Evolutionary conservation across 495 filamentous ascomycete species (phyloP), one percentile per base, ranked within the genome.

Genomic region (Aspergillus mulundensis): DNA sequence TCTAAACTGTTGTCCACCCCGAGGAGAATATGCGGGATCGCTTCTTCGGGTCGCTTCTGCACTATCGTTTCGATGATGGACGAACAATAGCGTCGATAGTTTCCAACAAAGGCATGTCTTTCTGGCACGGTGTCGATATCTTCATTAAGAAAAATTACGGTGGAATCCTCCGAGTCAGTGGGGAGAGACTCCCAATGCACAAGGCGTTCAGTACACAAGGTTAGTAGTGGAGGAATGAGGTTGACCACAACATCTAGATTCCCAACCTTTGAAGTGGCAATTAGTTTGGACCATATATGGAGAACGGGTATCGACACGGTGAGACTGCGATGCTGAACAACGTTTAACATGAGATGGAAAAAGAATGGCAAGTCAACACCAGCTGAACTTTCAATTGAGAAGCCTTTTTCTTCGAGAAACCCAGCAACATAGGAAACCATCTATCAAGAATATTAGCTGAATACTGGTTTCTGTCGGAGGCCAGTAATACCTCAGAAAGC

Each of bases 41-140:
- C 91, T 55, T 97, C 94, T 39, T 87, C 80, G 12, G 91, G 85
- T 56, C 87, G 82, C 55, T 87, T 84, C 43, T 87, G 78, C 16
- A 92, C 89, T 47, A 97, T 89, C 25, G 77, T 78, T 69, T 97
- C 91, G 45, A 97, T 87, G 5, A 96, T 83, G 30, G 86, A 84
- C 11, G 83, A 82, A 66, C 91, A 94, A 61, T 95, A 97, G 44
- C 95, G 83, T 20, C 92, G 79, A 66, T 97, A 99, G 62, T 97
- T 97, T 1, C 94, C 93, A n/a, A 97, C 80, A 67, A 99, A 99
- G 12, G 92, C 89, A 73, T 99, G 94, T 21, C 89, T 80, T 68
- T 99, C 95, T 1, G 95, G 95, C 28, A 92, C 78, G 0, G 94
- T 97, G 68, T 97, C 95, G 30, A 96, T 89, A 66, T 99, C 94